Base-by-base conservation (phyloP, 805 yeast genomes). In the Scheffersomyces amazonensis region DNA sequence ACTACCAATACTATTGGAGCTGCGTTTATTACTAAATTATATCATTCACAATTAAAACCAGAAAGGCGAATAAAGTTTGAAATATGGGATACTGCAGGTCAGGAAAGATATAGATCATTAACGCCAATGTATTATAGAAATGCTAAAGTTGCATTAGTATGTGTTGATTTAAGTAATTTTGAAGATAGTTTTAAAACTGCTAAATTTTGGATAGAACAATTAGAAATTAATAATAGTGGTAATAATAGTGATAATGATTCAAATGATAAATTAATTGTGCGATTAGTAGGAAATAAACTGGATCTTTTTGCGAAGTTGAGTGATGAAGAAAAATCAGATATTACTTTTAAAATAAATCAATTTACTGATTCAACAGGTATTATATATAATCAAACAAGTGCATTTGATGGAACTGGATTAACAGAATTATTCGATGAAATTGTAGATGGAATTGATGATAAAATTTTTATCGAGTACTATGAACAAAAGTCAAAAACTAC, bases 1-100 rank as follows among this genome's bases (percentile, higher is more conserved):
- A 77, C 91, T 42, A 87, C 95, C 49, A 86, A 95, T 31, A 93
- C 99, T 2, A 93, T 93, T 39, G 99, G 99, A n/a, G 99, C 99
- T 3, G 99, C 98, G 0, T 93, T 91, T 61, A 75, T 93, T 28
- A 87, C 97, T 13, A 95, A 89, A 57, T 54, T 78, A 12, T 56
- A 66, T 44, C 62, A 75, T 4, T 47, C 58, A 12, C 32, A 40
- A 10, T 36, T 23, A 5, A 36, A 42, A 10, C 38, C 50, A 3
- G 25, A 65, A 64, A 27, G 73, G 60, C 41, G 66, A 56, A 58
- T 81, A 61, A 80, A 78, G 50, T 72, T 81, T 49, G 88, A 83
- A 52, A 80, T 83, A 36, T 83, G 93, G 96, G 99, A 91, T 58
- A 91, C 99, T 11, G 99, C 99, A 0, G 99, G 99, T 18, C 99